Conservation (phyloP, 1,284 basidiomycete species). For the Marasmius sp. region DNA sequence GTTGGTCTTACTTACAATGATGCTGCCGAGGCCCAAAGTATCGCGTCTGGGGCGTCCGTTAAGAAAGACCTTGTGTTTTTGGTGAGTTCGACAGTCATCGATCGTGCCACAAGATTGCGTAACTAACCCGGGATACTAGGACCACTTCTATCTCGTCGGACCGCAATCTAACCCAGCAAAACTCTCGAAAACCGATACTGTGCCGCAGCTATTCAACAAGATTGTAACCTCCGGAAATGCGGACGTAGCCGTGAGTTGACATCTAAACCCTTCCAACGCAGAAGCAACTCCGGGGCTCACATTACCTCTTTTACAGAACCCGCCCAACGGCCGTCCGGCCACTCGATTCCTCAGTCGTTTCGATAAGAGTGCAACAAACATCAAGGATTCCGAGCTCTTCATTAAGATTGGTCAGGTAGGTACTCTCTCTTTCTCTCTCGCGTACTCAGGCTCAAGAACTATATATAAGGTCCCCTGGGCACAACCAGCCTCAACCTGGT, state of each 20-base stretch:
- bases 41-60: slow-evolving; percentile 27
- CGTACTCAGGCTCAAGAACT: background rate
- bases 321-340: slow-evolving; percentile 23
- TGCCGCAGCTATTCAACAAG: slow-evolving; percentile 42
- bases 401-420: slow-evolving; percentile 47
- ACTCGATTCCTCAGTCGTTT: slow-evolving; percentile 52
- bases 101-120: background rate
- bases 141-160: slow-evolving; percentile 43
- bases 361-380: slow-evolving; percentile 57
- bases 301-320: background rate
- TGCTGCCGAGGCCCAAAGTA: slow-evolving; percentile 41
- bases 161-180: slow-evolving; percentile 34
- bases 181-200: slow-evolving; percentile 29
- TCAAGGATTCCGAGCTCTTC: slow-evolving; percentile 50
- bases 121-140: slow-evolving; percentile 20
- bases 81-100: slow-evolving; percentile 21
- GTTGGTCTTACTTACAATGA: slow-evolving; percentile 49
- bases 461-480: slow-evolving; percentile 48
- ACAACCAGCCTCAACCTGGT: slow-evolving; percentile 48
- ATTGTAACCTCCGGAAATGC: slow-evolving; percentile 39
- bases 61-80: slow-evolving; percentile 40
- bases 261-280: background rate
- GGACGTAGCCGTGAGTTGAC: slow-evolving; percentile 29
- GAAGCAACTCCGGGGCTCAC: background rate
- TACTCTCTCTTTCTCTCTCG: background rate